Evolutionary conservation across 805 yeast species (phyloP).

Genomic region (Yamadazyma phyllophila): DNA sequence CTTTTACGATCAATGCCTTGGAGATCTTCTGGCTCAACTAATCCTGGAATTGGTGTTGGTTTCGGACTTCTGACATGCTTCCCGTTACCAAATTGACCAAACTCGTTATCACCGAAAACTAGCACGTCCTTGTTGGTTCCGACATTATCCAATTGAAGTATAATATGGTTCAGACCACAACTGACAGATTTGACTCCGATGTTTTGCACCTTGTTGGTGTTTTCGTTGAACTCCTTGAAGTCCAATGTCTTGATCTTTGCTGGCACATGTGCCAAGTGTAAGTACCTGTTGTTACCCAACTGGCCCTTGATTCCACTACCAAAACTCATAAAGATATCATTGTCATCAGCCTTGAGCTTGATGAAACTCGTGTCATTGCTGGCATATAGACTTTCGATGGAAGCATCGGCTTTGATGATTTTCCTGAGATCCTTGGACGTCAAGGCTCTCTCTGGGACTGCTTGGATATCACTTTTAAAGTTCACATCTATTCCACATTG

Average conservation of each 20-base stretch:
- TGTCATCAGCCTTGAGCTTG: constrained; percentile 22
- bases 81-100: constrained; percentile 84
- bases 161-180: constrained; percentile 64
- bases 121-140: constrained; percentile 53
- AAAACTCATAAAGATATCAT: constrained; percentile 51
- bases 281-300: constrained; percentile 72
- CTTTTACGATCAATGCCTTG: constrained; percentile 10
- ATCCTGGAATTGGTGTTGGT: constrained; percentile 54
- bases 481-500: constrained; percentile 73
- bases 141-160: constrained; percentile 53
- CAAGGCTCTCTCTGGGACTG: constrained; percentile 56
- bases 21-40: constrained; percentile 53
- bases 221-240: constrained; percentile 56
- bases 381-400: constrained; percentile 44
- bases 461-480: constrained; percentile 62
- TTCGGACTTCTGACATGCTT: constrained; percentile 56
- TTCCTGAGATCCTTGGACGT: constrained; percentile 9
- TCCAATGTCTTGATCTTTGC: constrained; percentile 50
- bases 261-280: constrained; percentile 74
- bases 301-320: constrained; percentile 89
- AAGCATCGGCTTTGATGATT: constrained; percentile 21
- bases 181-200: constrained; percentile 52
- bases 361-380: constrained; percentile 56
- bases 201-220: constrained; percentile 33
- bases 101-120: constrained; percentile 82